Conservation (phyloP, 2,329 filamentous ascomycete species). For the Fusarium sp. region DNA sequence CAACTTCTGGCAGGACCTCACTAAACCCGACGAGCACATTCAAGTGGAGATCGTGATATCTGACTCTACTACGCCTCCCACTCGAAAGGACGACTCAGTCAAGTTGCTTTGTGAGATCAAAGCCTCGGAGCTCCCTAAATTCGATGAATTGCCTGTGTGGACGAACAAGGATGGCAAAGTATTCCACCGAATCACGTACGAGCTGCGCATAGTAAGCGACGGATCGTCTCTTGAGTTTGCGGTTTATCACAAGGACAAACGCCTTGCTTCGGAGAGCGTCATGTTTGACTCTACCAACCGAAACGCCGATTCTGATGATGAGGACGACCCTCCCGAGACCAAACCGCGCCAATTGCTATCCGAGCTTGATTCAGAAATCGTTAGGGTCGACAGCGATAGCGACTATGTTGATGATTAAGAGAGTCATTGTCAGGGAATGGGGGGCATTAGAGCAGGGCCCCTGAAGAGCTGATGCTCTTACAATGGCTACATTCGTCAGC, state of each 20-base stretch:
- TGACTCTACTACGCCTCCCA: conserved; percentile 22
- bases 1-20: conserved; percentile 31
- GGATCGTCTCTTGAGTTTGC: conserved; percentile 48
- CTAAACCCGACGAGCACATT: conserved; percentile 3
- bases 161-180: conserved; percentile 32
- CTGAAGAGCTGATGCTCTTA: neutral
- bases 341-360: neutral
- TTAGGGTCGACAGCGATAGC: neutral
- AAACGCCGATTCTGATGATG: neutral
- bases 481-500: neutral
- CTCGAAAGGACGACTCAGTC: conserved; percentile 16
- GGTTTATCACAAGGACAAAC: conserved; percentile 37
- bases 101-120: conserved; percentile 41
- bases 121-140: conserved; percentile 25
- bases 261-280: conserved; percentile 44
- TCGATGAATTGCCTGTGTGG: conserved; percentile 30
- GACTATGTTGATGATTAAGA: neutral
- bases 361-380: neutral
- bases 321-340: neutral
- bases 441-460: neutral
- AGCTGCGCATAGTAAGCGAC: conserved; percentile 46
- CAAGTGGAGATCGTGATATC: conserved; percentile 30
- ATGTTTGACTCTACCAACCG: conserved; percentile 34
- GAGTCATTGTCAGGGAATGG: neutral
- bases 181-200: conserved; percentile 36